Evolutionary conservation across 352 stramenopile genomes (phyloP).

Genomic region (Phytophthora cryptogea): DNA sequence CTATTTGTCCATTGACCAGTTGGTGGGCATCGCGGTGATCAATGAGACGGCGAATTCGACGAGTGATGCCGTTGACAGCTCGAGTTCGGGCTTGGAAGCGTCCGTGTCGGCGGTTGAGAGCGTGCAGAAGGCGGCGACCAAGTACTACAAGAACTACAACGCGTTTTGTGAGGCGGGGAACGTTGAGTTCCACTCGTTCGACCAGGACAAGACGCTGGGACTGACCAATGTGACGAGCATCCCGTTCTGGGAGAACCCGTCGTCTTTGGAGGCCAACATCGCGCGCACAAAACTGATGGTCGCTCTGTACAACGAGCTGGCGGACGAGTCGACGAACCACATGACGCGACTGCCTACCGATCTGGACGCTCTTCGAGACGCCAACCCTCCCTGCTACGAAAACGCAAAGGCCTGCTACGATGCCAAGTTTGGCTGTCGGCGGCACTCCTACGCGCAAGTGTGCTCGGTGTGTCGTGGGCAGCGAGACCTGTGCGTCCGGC

Average conservation of each 20-base stretch:
- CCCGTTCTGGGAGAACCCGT: constrained; percentile 65
- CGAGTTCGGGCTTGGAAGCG: constrained; percentile 28
- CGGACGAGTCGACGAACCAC: constrained; percentile 23
- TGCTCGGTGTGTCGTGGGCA: constrained; percentile 58
- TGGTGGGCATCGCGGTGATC: constrained; percentile 70
- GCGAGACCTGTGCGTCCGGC: constrained; percentile 38
- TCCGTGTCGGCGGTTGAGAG: constrained; percentile 13
- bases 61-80: constrained; percentile 36
- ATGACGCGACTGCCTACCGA: constrained; percentile 56
- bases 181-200: constrained; percentile 60
- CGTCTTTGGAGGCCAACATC: constrained; percentile 52
- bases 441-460: constrained; percentile 67
- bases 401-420: constrained; percentile 63
- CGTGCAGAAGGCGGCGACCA: constrained; percentile 21
- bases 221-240: constrained; percentile 54
- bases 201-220: constrained; percentile 53
- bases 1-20: constrained; percentile 62
- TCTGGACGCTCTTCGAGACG: constrained; percentile 38
- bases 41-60: constrained; percentile 20
- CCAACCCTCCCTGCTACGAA: constrained; percentile 66
- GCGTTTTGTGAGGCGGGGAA: constrained; percentile 52
- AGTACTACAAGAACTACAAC: constrained; percentile 48
- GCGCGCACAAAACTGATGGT: constrained; percentile 57
- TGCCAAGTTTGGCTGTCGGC: constrained; percentile 50
- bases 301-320: constrained; percentile 51